These are phyloP conservation scores for Trichosporon ovoides DNA, from an alignment of 1,284 basidiomycete genomes.

Conservation along the genomic window DNA sequence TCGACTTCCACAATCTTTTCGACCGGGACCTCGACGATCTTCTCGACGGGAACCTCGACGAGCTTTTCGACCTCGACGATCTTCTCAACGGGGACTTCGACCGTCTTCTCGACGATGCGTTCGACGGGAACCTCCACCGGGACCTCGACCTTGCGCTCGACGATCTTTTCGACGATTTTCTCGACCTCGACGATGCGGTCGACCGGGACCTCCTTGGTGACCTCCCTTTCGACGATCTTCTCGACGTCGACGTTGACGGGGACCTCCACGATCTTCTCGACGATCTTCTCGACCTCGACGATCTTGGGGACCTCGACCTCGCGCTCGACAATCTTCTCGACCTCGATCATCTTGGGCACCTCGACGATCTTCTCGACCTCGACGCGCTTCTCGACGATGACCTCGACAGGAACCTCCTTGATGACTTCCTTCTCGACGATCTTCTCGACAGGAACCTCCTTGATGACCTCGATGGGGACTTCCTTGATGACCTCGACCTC, in stretches of 20 bases:
- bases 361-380: slow-evolving; percentile 32
- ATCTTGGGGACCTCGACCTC: slow-evolving; percentile 43
- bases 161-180: slow-evolving; percentile 44
- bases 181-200: slow-evolving; percentile 43
- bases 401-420: slow-evolving; percentile 43
- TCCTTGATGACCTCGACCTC: slow-evolving; percentile 28
- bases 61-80: slow-evolving; percentile 30
- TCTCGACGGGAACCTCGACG: slow-evolving; percentile 29
- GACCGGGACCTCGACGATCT: slow-evolving; percentile 32
- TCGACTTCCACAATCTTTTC: slow-evolving; percentile 43
- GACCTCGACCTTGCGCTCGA: slow-evolving; percentile 37
- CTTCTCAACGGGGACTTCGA: background rate
- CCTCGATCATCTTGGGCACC: slow-evolving; percentile 36
- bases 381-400: slow-evolving; percentile 39
- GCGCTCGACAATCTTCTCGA: slow-evolving; percentile 39
- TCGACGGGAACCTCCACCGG: slow-evolving; percentile 30
- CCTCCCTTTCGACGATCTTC: slow-evolving; percentile 40
- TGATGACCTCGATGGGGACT: slow-evolving; percentile 33
- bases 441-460: slow-evolving; percentile 39
- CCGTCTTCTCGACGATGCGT: background rate
- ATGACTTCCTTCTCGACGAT: slow-evolving; percentile 41
- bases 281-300: slow-evolving; percentile 49
- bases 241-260: slow-evolving; percentile 44
- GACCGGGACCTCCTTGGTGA: slow-evolving; percentile 32
- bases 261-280: slow-evolving; percentile 42